A percentile compares a stretch with the other conserved stretches of the same genome.
Evolutionary conservation across 768 basidiomycete genomes (phyloP).

Genomic region (Leccinellum albellum): DNA sequence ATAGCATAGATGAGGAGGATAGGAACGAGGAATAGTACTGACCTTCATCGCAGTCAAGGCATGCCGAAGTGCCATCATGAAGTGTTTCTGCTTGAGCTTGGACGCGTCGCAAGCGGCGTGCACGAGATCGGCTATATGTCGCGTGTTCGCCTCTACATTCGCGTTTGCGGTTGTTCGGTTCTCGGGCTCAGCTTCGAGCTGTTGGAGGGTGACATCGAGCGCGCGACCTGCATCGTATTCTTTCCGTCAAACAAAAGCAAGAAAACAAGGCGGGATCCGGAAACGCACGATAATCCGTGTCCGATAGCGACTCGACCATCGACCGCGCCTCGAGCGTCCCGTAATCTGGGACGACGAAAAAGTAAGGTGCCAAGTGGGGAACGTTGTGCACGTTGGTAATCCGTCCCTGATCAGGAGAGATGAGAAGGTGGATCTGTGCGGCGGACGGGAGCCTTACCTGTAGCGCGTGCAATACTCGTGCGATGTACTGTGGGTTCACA

Average conservation of each 20-base stretch:
- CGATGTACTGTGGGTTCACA: conserved; percentile 55
- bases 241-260: background rate
- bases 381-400: conserved; percentile 70
- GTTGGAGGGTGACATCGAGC: conserved; percentile 3
- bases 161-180: background rate
- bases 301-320: conserved; percentile 45
- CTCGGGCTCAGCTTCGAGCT: conserved; percentile 2
- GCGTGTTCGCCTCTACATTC: background rate
- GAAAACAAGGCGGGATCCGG: background rate
- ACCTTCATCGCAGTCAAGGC: conserved; percentile 85
- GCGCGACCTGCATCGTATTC: conserved; percentile 1
- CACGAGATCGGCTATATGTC: conserved; percentile 30
- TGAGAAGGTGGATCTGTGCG: background rate
- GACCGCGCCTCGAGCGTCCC: conserved; percentile 48
- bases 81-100: conserved; percentile 42
- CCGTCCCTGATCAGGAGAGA: conserved; percentile 48
- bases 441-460: conserved; percentile 39
- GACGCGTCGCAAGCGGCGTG: conserved; percentile 42
- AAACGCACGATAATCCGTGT: conserved; percentile 44
- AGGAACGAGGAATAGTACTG: conserved; percentile 9
- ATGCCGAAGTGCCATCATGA: conserved; percentile 73
- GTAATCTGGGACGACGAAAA: conserved; percentile 72
- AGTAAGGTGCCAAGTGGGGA: conserved; percentile 62
- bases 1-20: no score
- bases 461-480: conserved; percentile 56